Percentiles rank a stretch among this genome's conserved stretches.
phyloP scores from a whole-genome alignment of 306 rosid genomes.

The Vigna reflexopilosa region DNA sequence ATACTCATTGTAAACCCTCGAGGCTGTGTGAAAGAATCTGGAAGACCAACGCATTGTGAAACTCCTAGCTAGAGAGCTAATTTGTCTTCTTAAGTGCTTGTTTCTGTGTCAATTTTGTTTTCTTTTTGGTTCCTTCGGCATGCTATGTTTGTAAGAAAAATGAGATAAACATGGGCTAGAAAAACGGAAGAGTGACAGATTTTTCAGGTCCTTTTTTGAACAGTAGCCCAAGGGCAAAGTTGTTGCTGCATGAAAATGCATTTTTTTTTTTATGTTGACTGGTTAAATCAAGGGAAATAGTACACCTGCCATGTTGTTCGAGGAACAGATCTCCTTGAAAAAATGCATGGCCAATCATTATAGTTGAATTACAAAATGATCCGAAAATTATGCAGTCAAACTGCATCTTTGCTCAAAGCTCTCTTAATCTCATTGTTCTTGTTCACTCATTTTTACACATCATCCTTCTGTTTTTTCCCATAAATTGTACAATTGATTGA shows the following conservation, averaged over 20 bases:
- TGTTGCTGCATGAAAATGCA: slow-evolving; percentile 7
- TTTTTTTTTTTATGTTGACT: slow-evolving; percentile 24
- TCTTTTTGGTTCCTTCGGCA: neutral
- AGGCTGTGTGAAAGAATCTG: slow-evolving; percentile 56
- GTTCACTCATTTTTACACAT: slow-evolving; percentile 24
- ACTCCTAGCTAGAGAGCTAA: neutral
- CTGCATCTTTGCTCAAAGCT: neutral
- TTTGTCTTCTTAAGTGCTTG: slow-evolving; percentile 18
- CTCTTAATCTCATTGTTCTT: neutral
- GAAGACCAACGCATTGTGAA: slow-evolving; percentile 62
- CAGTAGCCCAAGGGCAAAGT: slow-evolving; percentile 1
- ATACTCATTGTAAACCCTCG: slow-evolving; percentile 60
- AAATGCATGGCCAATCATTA: slow-evolving; percentile 14
- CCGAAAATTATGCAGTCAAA: slow-evolving; percentile 38
- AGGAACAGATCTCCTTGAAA: slow-evolving; percentile 37
- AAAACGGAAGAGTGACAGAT: slow-evolving; percentile 28
- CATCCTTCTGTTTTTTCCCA: slow-evolving; percentile 22
- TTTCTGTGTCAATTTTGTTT: neutral
- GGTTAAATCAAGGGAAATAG: slow-evolving; percentile 19
- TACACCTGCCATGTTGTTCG: slow-evolving; percentile 17
- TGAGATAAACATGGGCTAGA: neutral
- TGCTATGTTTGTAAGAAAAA: slow-evolving; percentile 17
- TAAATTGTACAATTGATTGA: neutral
- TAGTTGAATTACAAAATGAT: neutral
- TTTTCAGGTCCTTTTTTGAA: slow-evolving; percentile 18